Evolutionary conservation across 495 filamentous ascomycete genomes (phyloP).

Genomic region (Podospora sp.): DNA sequence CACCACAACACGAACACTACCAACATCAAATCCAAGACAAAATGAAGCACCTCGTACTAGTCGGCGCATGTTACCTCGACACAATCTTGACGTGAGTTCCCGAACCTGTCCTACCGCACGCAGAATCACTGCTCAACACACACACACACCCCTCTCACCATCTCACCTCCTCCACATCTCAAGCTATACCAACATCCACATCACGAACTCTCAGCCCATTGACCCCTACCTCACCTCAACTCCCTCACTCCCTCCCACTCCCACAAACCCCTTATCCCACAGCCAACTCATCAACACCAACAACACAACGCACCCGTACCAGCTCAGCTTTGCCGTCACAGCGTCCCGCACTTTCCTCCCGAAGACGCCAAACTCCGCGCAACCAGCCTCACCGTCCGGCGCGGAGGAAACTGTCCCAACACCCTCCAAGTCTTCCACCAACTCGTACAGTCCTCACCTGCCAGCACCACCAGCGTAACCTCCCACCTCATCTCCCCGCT

Average conservation of each 20-base stretch:
- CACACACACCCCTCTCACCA: not conserved
- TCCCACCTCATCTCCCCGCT: constrained; percentile 46
- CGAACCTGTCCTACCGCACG: not conserved
- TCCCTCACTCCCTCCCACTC: no score
- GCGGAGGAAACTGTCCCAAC: constrained; percentile 74
- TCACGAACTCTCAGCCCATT: not conserved
- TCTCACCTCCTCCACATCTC: no score
- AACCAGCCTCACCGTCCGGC: constrained; percentile 56
- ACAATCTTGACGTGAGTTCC: constrained; percentile 5
- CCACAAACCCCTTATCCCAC: not conserved
- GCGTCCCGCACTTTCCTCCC: constrained; percentile 64
- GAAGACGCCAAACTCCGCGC: constrained; percentile 76
- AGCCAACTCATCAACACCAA: not conserved
- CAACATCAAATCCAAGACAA: not conserved
- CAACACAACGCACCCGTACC: not conserved
- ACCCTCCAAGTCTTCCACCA: constrained; percentile 69
- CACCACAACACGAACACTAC: constrained; percentile 1
- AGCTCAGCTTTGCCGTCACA: constrained; percentile 33
- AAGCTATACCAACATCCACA: no score
- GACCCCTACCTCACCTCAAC: no score
- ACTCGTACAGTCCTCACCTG: constrained; percentile 41
- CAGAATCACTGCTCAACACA: not conserved
- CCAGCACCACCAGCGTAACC: not conserved
- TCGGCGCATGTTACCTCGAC: constrained; percentile 62
- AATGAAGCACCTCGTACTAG: constrained; percentile 56